phyloP scores from a whole-genome alignment of 306 rosid species.

The Pterocarpus macrocarpus region DNA sequence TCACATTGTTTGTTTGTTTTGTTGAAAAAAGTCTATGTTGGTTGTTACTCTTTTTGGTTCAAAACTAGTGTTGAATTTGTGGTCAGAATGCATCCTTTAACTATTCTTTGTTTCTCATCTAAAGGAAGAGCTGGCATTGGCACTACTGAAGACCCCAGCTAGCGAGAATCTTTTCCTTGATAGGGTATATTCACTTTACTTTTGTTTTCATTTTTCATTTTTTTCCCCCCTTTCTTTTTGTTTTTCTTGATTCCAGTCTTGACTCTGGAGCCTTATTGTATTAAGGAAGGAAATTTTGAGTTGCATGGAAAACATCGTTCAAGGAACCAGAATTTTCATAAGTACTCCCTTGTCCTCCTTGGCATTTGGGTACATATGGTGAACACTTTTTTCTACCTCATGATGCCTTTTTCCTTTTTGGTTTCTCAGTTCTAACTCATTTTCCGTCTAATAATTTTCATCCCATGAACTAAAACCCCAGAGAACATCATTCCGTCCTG shows the following conservation, averaged over 20 bases:
- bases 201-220: not conserved
- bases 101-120: conserved; percentile 42
- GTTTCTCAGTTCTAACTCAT: conserved; percentile 12
- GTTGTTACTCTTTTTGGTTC: not conserved
- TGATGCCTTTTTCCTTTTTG: not conserved
- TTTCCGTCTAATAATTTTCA: conserved; percentile 9
- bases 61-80: conserved; percentile 7
- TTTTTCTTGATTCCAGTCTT: not conserved
- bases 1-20: not conserved
- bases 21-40: not conserved
- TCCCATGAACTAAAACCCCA: not conserved
- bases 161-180: conserved; percentile 76
- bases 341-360: not conserved
- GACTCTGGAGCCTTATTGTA: not conserved
- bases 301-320: conserved; percentile 26
- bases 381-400: not conserved
- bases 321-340: conserved; percentile 32
- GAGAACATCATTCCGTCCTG: not conserved
- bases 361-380: conserved; percentile 24
- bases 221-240: too few relatives aligned
- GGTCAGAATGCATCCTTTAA: conserved; percentile 24
- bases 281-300: conserved; percentile 23
- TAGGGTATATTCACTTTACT: conserved; percentile 57
- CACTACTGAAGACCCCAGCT: conserved; percentile 56
- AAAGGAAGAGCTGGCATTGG: conserved; percentile 80